phyloP scores from a whole-genome alignment of 1,284 basidiomycete species.

The Cutaneotrichosporon spelunceum region DNA sequence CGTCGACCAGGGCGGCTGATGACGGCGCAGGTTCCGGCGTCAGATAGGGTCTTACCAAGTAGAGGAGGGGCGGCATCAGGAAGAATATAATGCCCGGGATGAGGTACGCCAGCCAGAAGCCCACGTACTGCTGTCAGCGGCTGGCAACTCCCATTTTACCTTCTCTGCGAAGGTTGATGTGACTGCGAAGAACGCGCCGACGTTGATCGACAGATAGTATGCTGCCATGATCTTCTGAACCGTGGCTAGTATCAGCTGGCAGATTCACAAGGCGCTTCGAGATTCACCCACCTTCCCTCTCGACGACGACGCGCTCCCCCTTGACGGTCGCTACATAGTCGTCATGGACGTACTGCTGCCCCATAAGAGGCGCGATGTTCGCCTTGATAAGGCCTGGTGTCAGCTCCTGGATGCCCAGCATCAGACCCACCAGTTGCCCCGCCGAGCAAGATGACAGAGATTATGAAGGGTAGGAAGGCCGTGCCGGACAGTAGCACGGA shows the following conservation, averaged over 20 bases:
- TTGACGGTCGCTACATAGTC: conserved; percentile 22
- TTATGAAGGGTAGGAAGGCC: conserved; percentile 41
- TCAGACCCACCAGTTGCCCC: conserved; percentile 38
- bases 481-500: conserved; percentile 31
- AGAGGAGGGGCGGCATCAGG: conserved; percentile 43
- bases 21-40: conserved; percentile 53
- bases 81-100: conserved; percentile 54
- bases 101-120: conserved; percentile 54
- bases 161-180: conserved; percentile 34
- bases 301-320: conserved; percentile 50
- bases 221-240: conserved; percentile 33
- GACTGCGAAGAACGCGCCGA: conserved; percentile 30
- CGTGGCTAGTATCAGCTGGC: conserved; percentile 20
- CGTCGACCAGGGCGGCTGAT: conserved; percentile 53
- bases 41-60: conserved; percentile 17
- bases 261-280: conserved; percentile 16
- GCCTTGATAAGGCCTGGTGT: conserved; percentile 42
- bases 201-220: conserved; percentile 32
- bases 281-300: conserved; percentile 44
- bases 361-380: conserved; percentile 47
- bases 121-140: conserved; percentile 30
- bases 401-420: not conserved
- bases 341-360: conserved; percentile 49
- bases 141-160: not conserved
- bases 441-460: conserved; percentile 48